Evolutionary conservation across 1,284 basidiomycete species (phyloP).

Genomic region (Sphagnurus paluster): DNA sequence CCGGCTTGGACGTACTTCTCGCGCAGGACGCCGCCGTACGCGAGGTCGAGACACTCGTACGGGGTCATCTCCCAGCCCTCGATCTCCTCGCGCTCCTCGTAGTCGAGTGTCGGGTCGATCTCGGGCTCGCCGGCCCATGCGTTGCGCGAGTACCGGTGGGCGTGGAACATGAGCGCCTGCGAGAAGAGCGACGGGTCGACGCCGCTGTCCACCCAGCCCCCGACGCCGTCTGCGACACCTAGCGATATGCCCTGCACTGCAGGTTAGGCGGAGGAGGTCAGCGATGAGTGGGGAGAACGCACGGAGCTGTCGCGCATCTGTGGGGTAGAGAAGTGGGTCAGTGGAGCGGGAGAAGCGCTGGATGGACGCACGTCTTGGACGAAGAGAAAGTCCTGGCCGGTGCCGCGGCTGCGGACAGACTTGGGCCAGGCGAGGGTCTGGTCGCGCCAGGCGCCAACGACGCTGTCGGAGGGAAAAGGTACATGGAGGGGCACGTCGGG

Average conservation of each 20-base stretch:
- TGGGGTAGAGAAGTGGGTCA: neutral
- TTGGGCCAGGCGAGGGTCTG: constrained; percentile 52
- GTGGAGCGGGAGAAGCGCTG: neutral
- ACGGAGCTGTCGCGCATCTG: constrained; percentile 80
- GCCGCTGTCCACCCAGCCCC: constrained; percentile 67
- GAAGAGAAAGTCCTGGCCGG: constrained; percentile 82
- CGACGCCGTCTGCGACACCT: constrained; percentile 58
- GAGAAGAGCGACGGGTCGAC: constrained; percentile 79
- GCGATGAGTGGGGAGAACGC: constrained; percentile 36
- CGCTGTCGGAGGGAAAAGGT: constrained; percentile 62
- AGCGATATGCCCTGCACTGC: constrained; percentile 75
- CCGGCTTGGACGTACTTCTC: constrained; percentile 76
- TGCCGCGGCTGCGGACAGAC: constrained; percentile 41
- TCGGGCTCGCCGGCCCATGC: constrained; percentile 80
- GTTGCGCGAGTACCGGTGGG: constrained; percentile 57
- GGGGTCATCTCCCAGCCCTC: constrained; percentile 74
- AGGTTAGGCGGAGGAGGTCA: constrained; percentile 21
- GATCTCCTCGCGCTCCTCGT: constrained; percentile 68
- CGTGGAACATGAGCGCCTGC: constrained; percentile 65
- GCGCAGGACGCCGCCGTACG: constrained; percentile 70
- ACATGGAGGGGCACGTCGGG: constrained; percentile 37
- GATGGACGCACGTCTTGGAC: constrained; percentile 61
- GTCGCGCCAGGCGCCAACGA: constrained; percentile 76
- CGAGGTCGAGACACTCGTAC: constrained; percentile 67
- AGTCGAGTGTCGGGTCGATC: constrained; percentile 82